These are phyloP conservation scores for Stylonectria norvegica DNA, from an alignment of 2,329 filamentous ascomycete species.

Conservation along the genomic window DNA sequence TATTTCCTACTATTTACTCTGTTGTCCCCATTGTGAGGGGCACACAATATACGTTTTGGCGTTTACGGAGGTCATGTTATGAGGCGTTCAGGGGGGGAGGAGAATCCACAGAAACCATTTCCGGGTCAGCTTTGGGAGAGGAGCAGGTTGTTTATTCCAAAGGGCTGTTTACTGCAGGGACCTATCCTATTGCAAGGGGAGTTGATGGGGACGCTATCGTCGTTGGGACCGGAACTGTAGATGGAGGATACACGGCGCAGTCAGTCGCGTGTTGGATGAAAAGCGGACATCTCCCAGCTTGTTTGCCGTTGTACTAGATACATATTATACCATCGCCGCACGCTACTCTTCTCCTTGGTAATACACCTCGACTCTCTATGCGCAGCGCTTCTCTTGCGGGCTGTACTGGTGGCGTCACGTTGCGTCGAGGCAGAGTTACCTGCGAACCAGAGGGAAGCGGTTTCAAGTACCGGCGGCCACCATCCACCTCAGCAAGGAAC, in stretches of 20 bases:
- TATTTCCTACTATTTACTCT: conserved; percentile 1
- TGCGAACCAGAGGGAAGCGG: too few species aligned
- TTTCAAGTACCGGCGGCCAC: too few species aligned
- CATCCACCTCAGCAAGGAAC: too few species aligned
- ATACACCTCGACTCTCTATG: too few species aligned
- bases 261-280: conserved; percentile 1
- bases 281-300: conserved; percentile 9
- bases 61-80: conserved; percentile 4
- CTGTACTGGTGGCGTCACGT: too few species aligned
- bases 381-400: too few species aligned
- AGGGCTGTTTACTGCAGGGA: too few species aligned
- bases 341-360: conserved; percentile 1
- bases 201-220: too few species aligned
- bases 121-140: not conserved
- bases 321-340: conserved; percentile 9
- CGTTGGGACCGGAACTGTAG: not conserved
- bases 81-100: conserved; percentile 7
- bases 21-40: not conserved
- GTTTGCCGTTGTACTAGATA: conserved; percentile 7
- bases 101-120: not conserved
- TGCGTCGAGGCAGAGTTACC: too few species aligned
- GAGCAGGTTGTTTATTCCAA: not conserved
- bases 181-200: too few species aligned
- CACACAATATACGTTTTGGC: conserved; percentile 3
- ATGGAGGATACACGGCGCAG: too few species aligned